phyloP scores from a whole-genome alignment of 176 grass and related monocot genomes.

The Alopecurus myosuroides region DNA sequence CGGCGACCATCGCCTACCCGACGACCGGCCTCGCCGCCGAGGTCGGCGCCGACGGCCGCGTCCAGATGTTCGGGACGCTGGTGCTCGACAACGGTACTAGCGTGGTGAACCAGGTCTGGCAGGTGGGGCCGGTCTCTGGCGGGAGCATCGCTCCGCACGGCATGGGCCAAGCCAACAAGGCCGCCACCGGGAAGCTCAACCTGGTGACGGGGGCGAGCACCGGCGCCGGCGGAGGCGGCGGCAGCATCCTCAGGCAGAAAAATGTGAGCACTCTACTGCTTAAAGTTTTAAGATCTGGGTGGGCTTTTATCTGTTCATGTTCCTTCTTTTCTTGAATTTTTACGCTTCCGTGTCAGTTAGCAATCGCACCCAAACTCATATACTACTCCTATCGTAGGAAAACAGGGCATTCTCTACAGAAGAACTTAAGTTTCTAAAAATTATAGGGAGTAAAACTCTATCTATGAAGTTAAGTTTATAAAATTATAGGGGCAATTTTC shows the following conservation, averaged over 20 bases:
- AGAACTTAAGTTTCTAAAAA: neutral
- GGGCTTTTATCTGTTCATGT: neutral
- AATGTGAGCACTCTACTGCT: constrained; percentile 49
- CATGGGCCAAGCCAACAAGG: neutral
- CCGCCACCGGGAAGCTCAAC: constrained; percentile 57
- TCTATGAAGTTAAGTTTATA: neutral
- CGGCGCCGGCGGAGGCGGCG: constrained; percentile 10
- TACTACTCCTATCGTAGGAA: neutral
- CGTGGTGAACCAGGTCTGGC: constrained; percentile 73
- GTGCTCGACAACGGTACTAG: constrained; percentile 33
- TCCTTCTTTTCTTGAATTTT: neutral
- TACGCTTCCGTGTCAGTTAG: neutral
- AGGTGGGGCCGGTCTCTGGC: constrained; percentile 16
- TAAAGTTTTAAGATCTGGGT: neutral
- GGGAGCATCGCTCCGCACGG: constrained; percentile 14
- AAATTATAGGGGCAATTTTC: neutral
- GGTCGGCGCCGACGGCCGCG: constrained; percentile 34
- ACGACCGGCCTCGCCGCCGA: constrained; percentile 48
- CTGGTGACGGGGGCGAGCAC: constrained; percentile 41
- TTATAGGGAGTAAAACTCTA: neutral
- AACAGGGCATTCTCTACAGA: neutral
- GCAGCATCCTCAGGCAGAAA: constrained; percentile 26
- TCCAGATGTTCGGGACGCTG: constrained; percentile 52
- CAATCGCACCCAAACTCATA: neutral
- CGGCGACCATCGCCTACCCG: constrained; percentile 10